A percentile compares a stretch with the other conserved stretches of the same genome.
These are phyloP conservation scores for Nasturtium officinale DNA, from an alignment of 345 rosid species.

Conservation along the genomic window DNA sequence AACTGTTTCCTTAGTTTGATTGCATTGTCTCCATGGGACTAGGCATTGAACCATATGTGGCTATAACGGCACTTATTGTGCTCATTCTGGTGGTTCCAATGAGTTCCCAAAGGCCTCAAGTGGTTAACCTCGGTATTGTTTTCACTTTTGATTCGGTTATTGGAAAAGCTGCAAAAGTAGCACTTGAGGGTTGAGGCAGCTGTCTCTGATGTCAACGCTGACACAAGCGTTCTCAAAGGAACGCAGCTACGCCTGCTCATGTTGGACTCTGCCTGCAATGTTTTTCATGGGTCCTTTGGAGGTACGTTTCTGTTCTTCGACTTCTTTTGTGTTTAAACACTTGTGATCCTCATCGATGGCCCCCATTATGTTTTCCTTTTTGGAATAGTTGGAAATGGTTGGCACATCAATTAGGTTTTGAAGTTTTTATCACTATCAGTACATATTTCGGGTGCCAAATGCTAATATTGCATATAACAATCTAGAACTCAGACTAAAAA, in stretches of 20 bases:
- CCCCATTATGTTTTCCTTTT: neutral
- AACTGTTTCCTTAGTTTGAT: constrained; percentile 10
- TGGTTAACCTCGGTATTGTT: constrained; percentile 69
- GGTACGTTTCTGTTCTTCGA: constrained; percentile 46
- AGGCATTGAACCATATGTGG: constrained; percentile 14
- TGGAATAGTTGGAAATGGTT: constrained; percentile 1
- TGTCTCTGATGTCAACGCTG: constrained; percentile 59
- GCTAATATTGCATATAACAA: constrained; percentile 1
- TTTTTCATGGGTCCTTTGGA: constrained; percentile 67
- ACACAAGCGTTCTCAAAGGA: constrained; percentile 55
- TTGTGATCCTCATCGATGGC: constrained; percentile 2
- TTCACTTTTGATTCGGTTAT: constrained; percentile 72
- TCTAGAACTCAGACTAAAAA: neutral
- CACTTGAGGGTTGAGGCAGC: constrained; percentile 72
- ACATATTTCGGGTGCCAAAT: neutral
- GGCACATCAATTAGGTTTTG: neutral
- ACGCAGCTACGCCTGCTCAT: constrained; percentile 50
- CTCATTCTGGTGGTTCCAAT: constrained; percentile 37
- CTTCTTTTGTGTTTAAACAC: constrained; percentile 17
- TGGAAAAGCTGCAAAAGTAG: constrained; percentile 76
- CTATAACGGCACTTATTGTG: constrained; percentile 33
- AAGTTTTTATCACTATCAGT: constrained; percentile 8
- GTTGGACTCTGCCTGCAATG: constrained; percentile 63
- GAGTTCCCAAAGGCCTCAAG: constrained; percentile 49
- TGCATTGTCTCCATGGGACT: constrained; percentile 33